phyloP scores from a whole-genome alignment of 2,329 filamentous ascomycete genomes.

The Furcasterigmium furcatum region DNA sequence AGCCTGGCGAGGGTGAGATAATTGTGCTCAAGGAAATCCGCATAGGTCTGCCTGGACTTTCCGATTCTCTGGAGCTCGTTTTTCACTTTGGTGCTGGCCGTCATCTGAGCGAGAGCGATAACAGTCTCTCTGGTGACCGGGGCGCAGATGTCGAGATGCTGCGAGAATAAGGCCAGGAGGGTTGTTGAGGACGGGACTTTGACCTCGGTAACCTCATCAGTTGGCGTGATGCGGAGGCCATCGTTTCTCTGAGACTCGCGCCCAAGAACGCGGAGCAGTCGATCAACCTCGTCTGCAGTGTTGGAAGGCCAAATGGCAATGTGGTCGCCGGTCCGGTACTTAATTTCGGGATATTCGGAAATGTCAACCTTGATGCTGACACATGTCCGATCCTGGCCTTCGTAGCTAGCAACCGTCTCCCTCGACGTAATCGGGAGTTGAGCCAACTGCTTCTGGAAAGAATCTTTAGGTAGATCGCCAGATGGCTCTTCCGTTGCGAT shows the following conservation, averaged over 20 bases:
- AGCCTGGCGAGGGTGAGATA: slow-evolving; percentile 89
- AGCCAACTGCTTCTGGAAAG: slow-evolving; percentile 94
- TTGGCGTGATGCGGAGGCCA: slow-evolving; percentile 83
- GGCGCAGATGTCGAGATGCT: slow-evolving; percentile 95
- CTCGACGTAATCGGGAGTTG: slow-evolving; percentile 92
- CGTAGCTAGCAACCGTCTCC: slow-evolving; percentile 80
- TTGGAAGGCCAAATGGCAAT: slow-evolving; percentile 98
- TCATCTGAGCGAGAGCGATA: slow-evolving; percentile 80
- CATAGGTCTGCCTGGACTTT: slow-evolving; percentile 92
- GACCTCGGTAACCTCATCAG: slow-evolving; percentile 94
- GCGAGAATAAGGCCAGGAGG: slow-evolving; percentile 87
- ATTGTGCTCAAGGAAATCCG: slow-evolving; percentile 74
- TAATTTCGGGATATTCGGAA: slow-evolving; percentile 74
- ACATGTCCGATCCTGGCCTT: slow-evolving; percentile 84
- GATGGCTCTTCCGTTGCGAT: slow-evolving; percentile 97
- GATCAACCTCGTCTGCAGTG: slow-evolving; percentile 84
- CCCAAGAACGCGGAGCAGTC: slow-evolving; percentile 77
- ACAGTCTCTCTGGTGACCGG: slow-evolving; percentile 96
- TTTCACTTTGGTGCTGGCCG: slow-evolving; percentile 80
- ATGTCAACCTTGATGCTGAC: slow-evolving; percentile 95
- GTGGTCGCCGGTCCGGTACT: slow-evolving; percentile 95
- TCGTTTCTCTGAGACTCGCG: slow-evolving; percentile 72
- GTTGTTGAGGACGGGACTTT: slow-evolving; percentile 97
- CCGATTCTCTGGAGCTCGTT: slow-evolving; percentile 86
- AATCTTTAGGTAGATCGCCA: slow-evolving; percentile 72